Conservation (phyloP, 2,329 filamentous ascomycete species). For the Colletotrichum euphorbiae region DNA sequence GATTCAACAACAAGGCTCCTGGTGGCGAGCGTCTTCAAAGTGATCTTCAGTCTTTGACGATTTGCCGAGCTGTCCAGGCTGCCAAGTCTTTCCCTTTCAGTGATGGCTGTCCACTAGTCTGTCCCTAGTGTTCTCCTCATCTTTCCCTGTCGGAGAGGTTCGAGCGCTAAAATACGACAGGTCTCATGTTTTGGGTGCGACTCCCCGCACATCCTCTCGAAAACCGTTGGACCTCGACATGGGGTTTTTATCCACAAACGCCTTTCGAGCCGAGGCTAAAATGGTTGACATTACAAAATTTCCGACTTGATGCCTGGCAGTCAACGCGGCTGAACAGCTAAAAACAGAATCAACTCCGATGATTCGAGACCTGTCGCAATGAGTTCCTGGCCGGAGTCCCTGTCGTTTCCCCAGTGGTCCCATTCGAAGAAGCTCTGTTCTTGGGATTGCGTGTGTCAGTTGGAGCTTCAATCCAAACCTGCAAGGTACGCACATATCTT, state of each 20-base stretch:
- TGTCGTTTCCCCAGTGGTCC: neutral
- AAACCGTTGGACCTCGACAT: slow-evolving; percentile 1
- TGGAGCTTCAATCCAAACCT: neutral
- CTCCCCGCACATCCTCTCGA: slow-evolving; percentile 4
- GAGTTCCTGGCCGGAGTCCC: neutral
- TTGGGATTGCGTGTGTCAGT: slow-evolving; percentile 3
- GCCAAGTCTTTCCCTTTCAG: slow-evolving; percentile 1
- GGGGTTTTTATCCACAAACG: slow-evolving; percentile 4
- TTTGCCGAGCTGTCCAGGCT: slow-evolving; percentile 10
- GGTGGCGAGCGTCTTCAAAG: slow-evolving; percentile 4
- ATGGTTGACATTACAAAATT: neutral
- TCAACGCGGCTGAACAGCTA: neutral
- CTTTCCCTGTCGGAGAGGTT: slow-evolving; percentile 5
- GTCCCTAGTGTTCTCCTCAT: neutral
- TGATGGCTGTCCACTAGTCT: slow-evolving; percentile 6
- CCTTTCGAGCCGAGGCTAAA: slow-evolving; percentile 1
- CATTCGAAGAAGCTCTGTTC: neutral
- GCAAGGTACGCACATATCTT: neutral
- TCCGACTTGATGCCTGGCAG: slow-evolving; percentile 1
- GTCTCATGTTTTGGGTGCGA: neutral
- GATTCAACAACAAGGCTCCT: slow-evolving; percentile 2
- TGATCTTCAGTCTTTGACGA: slow-evolving; percentile 6
- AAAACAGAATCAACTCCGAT: neutral
- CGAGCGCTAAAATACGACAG: slow-evolving; percentile 12
- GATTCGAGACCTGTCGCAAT: neutral